phyloP scores from a whole-genome alignment of 495 filamentous ascomycete genomes.

The Endocarpon pusillum region DNA sequence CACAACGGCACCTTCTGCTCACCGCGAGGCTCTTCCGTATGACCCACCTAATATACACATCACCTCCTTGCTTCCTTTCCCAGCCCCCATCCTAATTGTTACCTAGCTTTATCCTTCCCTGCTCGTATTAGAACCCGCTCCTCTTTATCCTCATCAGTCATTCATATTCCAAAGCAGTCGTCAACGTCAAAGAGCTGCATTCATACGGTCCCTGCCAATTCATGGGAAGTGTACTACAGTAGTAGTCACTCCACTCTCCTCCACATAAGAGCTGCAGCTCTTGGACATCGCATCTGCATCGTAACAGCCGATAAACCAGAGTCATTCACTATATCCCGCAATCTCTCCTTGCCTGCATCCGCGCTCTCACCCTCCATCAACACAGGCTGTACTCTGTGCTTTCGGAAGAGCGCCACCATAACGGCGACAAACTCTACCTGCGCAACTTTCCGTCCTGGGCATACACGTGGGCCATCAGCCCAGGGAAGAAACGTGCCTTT shows the following conservation, averaged over 20 bases:
- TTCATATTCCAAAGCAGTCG: too few relatives aligned
- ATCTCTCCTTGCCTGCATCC: slow-evolving; percentile 14
- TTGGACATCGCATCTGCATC: slow-evolving; percentile 19
- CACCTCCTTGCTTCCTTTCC: too few relatives aligned
- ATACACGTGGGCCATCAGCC: slow-evolving; percentile 52
- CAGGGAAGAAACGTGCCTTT: slow-evolving; percentile 58
- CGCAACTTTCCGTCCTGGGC: slow-evolving; percentile 55
- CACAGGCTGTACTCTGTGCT: slow-evolving; percentile 48
- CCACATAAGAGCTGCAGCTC: not conserved
- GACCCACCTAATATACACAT: too few relatives aligned
- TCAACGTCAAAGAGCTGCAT: too few relatives aligned
- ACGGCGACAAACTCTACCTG: slow-evolving; percentile 59
- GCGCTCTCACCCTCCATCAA: slow-evolving; percentile 35
- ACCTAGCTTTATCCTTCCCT: too few relatives aligned
- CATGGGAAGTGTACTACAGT: too few relatives aligned
- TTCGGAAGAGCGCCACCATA: slow-evolving; percentile 44
- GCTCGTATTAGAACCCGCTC: too few relatives aligned
- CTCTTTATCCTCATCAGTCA: too few relatives aligned
- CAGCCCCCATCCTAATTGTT: too few relatives aligned
- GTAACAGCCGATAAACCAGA: slow-evolving; percentile 15
- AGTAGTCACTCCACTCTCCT: not conserved
- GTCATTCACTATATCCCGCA: slow-evolving; percentile 19
- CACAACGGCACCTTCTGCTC: too few relatives aligned
- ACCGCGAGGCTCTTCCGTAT: too few relatives aligned
- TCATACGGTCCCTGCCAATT: too few relatives aligned